Conservation (phyloP, 2,329 filamentous ascomycete species). For the Trichoderma koningii region DNA sequence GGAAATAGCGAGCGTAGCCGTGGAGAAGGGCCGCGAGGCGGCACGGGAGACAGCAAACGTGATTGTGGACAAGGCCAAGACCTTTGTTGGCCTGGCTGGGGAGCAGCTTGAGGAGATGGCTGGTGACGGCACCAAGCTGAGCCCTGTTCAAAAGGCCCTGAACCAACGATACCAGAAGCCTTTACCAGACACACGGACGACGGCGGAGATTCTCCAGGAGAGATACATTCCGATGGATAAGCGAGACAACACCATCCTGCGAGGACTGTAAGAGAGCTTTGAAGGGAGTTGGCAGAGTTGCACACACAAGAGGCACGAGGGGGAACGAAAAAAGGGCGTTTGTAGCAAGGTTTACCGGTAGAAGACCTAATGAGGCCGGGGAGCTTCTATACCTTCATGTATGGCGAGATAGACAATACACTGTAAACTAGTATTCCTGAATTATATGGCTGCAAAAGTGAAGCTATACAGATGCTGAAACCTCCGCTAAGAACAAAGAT, state of each 20-base stretch:
- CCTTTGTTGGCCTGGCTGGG: conserved; percentile 41
- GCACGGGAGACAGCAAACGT: conserved; percentile 42
- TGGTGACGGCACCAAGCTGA: conserved; percentile 34
- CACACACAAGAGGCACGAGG: neutral
- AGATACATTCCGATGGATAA: conserved; percentile 55
- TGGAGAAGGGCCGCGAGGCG: conserved; percentile 44
- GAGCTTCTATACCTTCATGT: conserved; percentile 13
- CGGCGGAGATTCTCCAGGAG: conserved; percentile 56
- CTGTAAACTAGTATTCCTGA: conserved; percentile 17
- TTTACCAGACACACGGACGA: conserved; percentile 48
- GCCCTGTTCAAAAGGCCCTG: conserved; percentile 52
- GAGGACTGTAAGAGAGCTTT: conserved; percentile 40
- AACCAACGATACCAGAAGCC: conserved; percentile 54
- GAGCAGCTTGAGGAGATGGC: conserved; percentile 40
- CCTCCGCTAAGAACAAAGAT: neutral
- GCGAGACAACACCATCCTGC: conserved; percentile 49
- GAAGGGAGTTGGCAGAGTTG: neutral
- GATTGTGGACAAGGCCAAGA: conserved; percentile 43
- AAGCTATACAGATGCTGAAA: neutral
- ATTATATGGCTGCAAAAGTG: too few relatives aligned
- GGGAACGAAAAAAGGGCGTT: neutral
- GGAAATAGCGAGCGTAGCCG: conserved; percentile 42
- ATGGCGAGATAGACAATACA: conserved; percentile 24
- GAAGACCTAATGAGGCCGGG: conserved; percentile 2
- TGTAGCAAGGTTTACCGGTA: neutral